Base-by-base conservation (phyloP, 257 asterid genomes). In the Ilex asprella region DNA sequence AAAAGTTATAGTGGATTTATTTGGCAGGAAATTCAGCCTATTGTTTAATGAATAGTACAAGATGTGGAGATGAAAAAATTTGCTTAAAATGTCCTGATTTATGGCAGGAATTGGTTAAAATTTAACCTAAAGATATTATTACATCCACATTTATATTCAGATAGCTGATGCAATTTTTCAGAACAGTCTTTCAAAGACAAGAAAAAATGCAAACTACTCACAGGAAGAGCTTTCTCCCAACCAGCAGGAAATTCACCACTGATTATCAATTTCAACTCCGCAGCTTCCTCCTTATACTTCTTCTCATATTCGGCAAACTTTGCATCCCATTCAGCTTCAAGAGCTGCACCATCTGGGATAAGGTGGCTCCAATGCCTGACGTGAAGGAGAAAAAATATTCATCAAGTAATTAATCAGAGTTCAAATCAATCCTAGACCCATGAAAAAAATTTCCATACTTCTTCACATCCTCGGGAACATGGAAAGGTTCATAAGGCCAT, bases 381-480 rank as follows among this genome's bases (percentile, higher is more conserved):
- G 59, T 57, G 60, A 57, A 70, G 71, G 64, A 68, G 32, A 61
- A 58, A 46, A 43, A 60, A 59, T 35, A 21, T 21, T 67, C 49
- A 66, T 49, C 44, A 46, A 59, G 55, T 2, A 65, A 55, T 3
- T 46, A 46, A 46, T 46, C 10, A 55, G 64, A 62, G 41, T 16
- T 39, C 31, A 58, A 31, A 59, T 50, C 14, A 52, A 64, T 49
- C 60, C 30, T 47, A 15, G 53, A 63, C 60, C 29, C 43, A 56
- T 60, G 67, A 2, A 6, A 46, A 46, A 8, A 59, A 61, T 11
- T 54, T 30, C 35, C 74, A 67, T 71, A 89, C 99, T 75, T 84
- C 84, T 92, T 92, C 70, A 92, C 97, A 52, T 92, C 99, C 52
- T 92, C 99, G 2, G 99, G 99, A 58, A 92, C 97, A 43, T 79